Conservation (phyloP, 1,284 basidiomycete species). For the Heterobasidion occidentale region DNA sequence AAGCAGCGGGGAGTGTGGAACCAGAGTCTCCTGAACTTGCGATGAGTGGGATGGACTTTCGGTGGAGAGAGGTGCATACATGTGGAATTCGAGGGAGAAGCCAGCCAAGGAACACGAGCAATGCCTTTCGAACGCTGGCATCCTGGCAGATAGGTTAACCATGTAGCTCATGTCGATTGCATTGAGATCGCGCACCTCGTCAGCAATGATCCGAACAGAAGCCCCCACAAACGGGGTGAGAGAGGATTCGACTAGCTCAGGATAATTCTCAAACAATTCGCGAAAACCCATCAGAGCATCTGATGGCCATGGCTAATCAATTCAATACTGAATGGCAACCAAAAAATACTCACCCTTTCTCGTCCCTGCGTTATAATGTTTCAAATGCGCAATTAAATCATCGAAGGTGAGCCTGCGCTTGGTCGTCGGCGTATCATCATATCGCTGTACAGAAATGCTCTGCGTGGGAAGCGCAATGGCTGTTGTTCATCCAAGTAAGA, state of each 20-base stretch:
- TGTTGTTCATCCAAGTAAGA: conserved; percentile 23
- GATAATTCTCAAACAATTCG: conserved; percentile 71
- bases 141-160: conserved; percentile 34
- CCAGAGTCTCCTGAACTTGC: conserved; percentile 46
- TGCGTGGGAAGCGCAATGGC: conserved; percentile 89
- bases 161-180: background rate
- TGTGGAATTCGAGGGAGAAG: conserved; percentile 58
- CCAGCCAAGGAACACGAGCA: conserved; percentile 63
- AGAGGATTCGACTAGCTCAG: conserved; percentile 45
- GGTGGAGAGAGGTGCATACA: conserved; percentile 28
- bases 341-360: conserved; percentile 49
- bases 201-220: conserved; percentile 67
- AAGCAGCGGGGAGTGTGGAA: conserved; percentile 67
- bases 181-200: conserved; percentile 52
- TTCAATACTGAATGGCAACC: background rate
- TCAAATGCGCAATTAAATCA: conserved; percentile 74
- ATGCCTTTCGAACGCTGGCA: conserved; percentile 50
- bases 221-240: conserved; percentile 61
- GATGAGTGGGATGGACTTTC: conserved; percentile 4
- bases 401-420: conserved; percentile 70
- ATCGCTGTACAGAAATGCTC: conserved; percentile 55
- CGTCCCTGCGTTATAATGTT: conserved; percentile 75
- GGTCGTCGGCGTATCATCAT: conserved; percentile 57
- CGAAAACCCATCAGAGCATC: conserved; percentile 80
- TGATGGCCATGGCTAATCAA: conserved; percentile 18